Base-by-base conservation (phyloP, 78 protist genomes). In the Dictyostelium purpureum region DNA sequence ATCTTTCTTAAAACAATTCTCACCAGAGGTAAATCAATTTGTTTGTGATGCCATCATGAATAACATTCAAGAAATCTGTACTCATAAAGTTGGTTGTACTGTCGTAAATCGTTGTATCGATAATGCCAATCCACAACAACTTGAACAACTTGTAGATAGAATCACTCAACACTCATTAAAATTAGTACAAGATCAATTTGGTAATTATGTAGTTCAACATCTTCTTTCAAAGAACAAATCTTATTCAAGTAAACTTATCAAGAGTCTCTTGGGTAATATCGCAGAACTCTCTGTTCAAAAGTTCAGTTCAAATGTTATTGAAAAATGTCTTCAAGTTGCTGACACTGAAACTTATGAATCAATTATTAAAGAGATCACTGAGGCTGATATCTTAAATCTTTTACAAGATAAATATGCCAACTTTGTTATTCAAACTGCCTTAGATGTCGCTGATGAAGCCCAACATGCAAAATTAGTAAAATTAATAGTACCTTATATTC, bases 201-300 rank as follows among this genome's bases (percentile, higher is more conserved):
- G 99, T 51, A 98, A 98, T 94, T 98, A 98, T 76, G 99, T 98
- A 14, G 90, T 98, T 35, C 99, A 98, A 97, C 98, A 98, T 31
- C 79, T 97, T 4, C 73, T 98, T 76, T 42, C 82, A 4, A 80
- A 90, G 81, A 80, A 77, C 63, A 78, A 79, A 54, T n/a, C 81
- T 21, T 88, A 88, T 33, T 28, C 89, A 0, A 19, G 65, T 24
- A 52, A 82, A 59, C 66, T 90, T 35, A 90, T 90, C 37, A 71
- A 75, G 51, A 51, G 75, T 35, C 74, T 77, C 33, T 26, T 73
- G 51, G 95, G 88, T 47, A 59, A 80, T 49, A 90, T 90, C 31
- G 90, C 90, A 6, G 83, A 75, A 37, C 79, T 90, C 19, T 90
- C 90, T 57, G 81, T 82, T n/a, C 95, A 90, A 49, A 90, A 90